Percentiles rank a stretch among this genome's conserved stretches.
These are phyloP conservation scores for Schizothecium vesticola DNA, from an alignment of 495 filamentous ascomycete species.

Conservation along the genomic window DNA sequence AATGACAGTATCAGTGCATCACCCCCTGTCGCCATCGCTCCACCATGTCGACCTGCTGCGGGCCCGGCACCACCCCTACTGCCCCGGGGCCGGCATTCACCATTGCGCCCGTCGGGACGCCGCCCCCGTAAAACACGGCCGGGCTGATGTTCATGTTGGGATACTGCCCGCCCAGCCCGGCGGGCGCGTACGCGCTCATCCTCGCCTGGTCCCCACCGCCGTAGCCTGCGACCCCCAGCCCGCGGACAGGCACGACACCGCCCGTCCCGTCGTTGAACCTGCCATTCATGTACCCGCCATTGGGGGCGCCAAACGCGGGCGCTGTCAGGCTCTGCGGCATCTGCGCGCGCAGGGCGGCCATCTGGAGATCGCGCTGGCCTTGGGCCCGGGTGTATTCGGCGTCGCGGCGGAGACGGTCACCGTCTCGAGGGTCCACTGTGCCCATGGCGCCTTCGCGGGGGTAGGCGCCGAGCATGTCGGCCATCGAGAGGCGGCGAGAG, in stretches of 20 bases:
- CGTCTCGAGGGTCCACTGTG: slow-evolving; percentile 29
- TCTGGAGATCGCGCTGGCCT: slow-evolving; percentile 33
- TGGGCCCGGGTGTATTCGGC: slow-evolving; percentile 30
- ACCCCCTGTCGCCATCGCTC: slow-evolving; percentile 89
- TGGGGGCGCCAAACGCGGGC: slow-evolving; percentile 20
- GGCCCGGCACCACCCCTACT: slow-evolving; percentile 34
- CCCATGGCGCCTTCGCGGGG: slow-evolving; percentile 33
- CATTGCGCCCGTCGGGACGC: not conserved
- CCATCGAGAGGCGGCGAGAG: slow-evolving; percentile 56
- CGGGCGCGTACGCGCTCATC: not conserved
- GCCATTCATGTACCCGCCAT: slow-evolving; percentile 47
- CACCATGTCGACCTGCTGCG: slow-evolving; percentile 65
- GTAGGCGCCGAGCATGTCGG: slow-evolving; percentile 55
- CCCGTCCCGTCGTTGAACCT: slow-evolving; percentile 48
- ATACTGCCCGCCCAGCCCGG: not conserved
- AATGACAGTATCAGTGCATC: slow-evolving; percentile 37
- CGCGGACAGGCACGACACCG: slow-evolving; percentile 18
- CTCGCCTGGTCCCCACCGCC: slow-evolving; percentile 9
- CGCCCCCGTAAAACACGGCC: not conserved
- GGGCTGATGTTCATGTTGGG: not conserved
- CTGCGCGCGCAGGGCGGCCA: slow-evolving; percentile 37
- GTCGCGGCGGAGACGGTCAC: slow-evolving; percentile 30
- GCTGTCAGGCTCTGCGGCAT: slow-evolving; percentile 34
- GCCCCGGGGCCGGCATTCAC: slow-evolving; percentile 20
- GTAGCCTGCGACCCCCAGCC: slow-evolving; percentile 14